Evolutionary conservation across 805 yeast species (phyloP).

Genomic region (Saccharomycopsis lassenensis): DNA sequence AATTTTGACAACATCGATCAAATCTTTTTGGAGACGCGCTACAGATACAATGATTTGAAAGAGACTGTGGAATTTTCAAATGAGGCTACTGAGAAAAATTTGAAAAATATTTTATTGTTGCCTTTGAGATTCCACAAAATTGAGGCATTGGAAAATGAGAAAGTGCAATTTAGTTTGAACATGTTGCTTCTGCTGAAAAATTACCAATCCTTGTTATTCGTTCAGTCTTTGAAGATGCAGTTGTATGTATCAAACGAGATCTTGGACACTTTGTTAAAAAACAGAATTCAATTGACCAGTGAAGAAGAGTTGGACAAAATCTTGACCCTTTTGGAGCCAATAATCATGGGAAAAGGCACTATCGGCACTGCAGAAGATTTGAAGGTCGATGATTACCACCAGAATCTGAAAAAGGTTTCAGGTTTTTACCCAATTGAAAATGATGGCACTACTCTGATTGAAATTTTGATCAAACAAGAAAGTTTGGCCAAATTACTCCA

Average conservation of each 20-base stretch:
- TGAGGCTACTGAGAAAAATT: conserved; percentile 27
- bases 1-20: conserved; percentile 49
- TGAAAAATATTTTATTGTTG: conserved; percentile 35
- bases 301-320: conserved; percentile 46
- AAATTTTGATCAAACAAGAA: conserved; percentile 36
- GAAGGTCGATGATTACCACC: conserved; percentile 21
- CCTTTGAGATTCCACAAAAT: conserved; percentile 36
- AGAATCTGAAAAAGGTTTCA: conserved; percentile 18
- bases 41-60: conserved; percentile 28
- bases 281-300: conserved; percentile 28
- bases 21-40: conserved; percentile 44
- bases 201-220: conserved; percentile 42
- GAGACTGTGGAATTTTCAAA: conserved; percentile 19
- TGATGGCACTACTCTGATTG: conserved; percentile 19
- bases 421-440: conserved; percentile 13
- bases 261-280: conserved; percentile 40
- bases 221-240: conserved; percentile 42
- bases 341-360: conserved; percentile 31
- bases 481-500: conserved; percentile 61
- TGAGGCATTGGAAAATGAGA: too few species aligned
- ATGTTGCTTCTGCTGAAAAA: conserved; percentile 34
- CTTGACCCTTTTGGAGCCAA: conserved; percentile 44
- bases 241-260: conserved; percentile 50
- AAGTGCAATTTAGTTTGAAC: conserved; percentile 12
- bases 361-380: conserved; percentile 19